Conservation (phyloP, 2,329 filamentous ascomycete species). For the Magnaporthiopsis rhizophila region DNA sequence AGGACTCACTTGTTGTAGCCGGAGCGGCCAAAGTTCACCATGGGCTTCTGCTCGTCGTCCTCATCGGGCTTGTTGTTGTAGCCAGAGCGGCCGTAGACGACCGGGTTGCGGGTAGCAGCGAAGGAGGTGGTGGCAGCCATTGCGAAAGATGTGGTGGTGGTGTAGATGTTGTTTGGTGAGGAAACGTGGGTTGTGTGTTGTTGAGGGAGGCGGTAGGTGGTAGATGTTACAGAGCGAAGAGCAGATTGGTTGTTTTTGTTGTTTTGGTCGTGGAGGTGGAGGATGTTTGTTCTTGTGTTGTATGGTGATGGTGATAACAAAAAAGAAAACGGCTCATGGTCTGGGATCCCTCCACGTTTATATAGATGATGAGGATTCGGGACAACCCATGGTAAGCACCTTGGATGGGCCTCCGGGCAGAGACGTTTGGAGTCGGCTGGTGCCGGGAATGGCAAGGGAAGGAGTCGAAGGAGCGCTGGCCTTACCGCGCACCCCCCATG, state of each 20-base stretch:
- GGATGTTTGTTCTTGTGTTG: conserved; percentile 4
- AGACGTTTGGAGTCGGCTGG: not conserved
- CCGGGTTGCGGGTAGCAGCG: conserved; percentile 27
- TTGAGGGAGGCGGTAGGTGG: not conserved
- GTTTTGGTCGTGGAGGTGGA: conserved; percentile 8
- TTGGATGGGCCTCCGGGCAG: not conserved
- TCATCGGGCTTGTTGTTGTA: conserved; percentile 32
- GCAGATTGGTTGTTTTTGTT: not conserved
- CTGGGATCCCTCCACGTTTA: conserved; percentile 1
- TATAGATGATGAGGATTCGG: conserved; percentile 8
- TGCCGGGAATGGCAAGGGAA: not conserved
- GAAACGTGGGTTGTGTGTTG: not conserved
- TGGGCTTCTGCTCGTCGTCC: conserved; percentile 22
- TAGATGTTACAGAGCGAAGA: not conserved
- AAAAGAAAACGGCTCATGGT: not conserved
- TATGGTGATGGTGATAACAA: conserved; percentile 4
- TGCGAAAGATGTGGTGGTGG: conserved; percentile 19
- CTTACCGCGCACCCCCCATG: not conserved
- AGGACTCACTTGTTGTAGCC: conserved; percentile 35
- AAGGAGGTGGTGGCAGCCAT: conserved; percentile 29
- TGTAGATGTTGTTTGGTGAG: conserved; percentile 5
- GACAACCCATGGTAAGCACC: conserved; percentile 1
- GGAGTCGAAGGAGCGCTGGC: not conserved
- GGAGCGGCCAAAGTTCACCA: conserved; percentile 29
- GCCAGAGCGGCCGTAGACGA: conserved; percentile 31